Evolutionary conservation across 768 basidiomycete species (phyloP), one percentile per base, ranked within the genome.

Genomic region (Hortiboletus campestris): DNA sequence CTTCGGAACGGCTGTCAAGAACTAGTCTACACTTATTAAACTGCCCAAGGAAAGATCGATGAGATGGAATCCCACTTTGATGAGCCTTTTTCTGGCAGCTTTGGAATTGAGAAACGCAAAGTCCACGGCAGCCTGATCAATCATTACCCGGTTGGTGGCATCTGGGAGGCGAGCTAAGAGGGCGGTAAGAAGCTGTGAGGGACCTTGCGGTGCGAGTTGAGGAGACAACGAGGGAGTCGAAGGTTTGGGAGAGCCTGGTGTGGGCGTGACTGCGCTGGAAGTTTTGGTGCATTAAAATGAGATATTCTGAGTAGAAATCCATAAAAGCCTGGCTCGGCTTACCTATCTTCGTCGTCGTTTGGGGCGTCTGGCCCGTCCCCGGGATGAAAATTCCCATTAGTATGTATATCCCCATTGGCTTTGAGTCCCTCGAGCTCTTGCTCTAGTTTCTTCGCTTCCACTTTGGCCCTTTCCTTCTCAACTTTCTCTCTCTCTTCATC

Each of bases 51-150:
- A 35, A 45, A 51, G 22, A 44, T 32, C n/a, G 22, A 38, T n/a
- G 31, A 3, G 16, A 41, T 53, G 45, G 25, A 58, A 46, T 51
- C 59, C 52, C 42, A 94, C 95, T 82, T 86, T 94, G 61, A 92
- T 79, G 39, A 98, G 80, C 53, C 97, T 76, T 70, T 96, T 98
- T 63, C 97, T 79, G 13, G 95, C 92, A 20, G 96, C 94, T 70
- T 98, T 98, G 41, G 94, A 95, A 67, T 98, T 99, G 54, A 99
- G 77, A 66, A 95, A 93, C 0, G 94, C 92, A 70, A 99, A 99
- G 59, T 99, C 96, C 38, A 98, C 84, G 0, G 94, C 94, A 29
- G 89, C 88, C 72, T 96, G 92, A 68, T 99, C 97, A 54, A 98
- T 90, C 56, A 93, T 71, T 2, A 83, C 80, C 16, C 91, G 84